A percentile compares a stretch with the other conserved stretches of the same genome.
phyloP scores from a whole-genome alignment of 768 basidiomycete species.

The Lyophyllum shimeji region DNA sequence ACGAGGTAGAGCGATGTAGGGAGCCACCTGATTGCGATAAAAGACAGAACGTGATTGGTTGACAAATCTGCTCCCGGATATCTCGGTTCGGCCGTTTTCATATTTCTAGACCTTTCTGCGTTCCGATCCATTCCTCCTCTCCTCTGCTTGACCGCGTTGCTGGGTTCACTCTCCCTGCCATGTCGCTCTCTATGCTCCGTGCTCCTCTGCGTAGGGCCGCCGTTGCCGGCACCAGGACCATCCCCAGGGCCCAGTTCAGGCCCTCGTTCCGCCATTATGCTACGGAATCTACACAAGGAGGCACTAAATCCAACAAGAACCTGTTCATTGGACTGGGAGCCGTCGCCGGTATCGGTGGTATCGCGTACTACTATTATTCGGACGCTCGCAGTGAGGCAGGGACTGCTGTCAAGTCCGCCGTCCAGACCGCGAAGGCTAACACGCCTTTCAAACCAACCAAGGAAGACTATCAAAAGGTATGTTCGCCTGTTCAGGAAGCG shows the following conservation, averaged over 20 bases:
- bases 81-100: slow-evolving; percentile 6
- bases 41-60: slow-evolving; percentile 20
- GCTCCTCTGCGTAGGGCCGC: slow-evolving; percentile 47
- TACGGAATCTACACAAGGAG: slow-evolving; percentile 45
- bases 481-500: slow-evolving; percentile 3
- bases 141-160: neutral
- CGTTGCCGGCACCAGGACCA: slow-evolving; percentile 29
- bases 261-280: slow-evolving; percentile 58
- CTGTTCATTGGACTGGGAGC: slow-evolving; percentile 65
- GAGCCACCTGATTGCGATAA: slow-evolving; percentile 12
- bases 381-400: slow-evolving; percentile 46
- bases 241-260: slow-evolving; percentile 31
- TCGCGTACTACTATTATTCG: slow-evolving; percentile 62
- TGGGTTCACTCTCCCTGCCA: slow-evolving; percentile 21
- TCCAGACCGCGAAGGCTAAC: slow-evolving; percentile 61
- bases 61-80: slow-evolving; percentile 13
- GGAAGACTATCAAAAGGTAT: slow-evolving; percentile 88
- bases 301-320: slow-evolving; percentile 52
- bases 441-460: slow-evolving; percentile 73
- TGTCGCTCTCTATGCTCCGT: slow-evolving; percentile 60
- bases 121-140: slow-evolving; percentile 2
- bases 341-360: slow-evolving; percentile 55
- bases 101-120: slow-evolving; percentile 13
- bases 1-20: too few species aligned
- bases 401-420: slow-evolving; percentile 58